Conservation (phyloP, 2,329 filamentous ascomycete genomes). For the Plectosphaerella cucumerina region DNA sequence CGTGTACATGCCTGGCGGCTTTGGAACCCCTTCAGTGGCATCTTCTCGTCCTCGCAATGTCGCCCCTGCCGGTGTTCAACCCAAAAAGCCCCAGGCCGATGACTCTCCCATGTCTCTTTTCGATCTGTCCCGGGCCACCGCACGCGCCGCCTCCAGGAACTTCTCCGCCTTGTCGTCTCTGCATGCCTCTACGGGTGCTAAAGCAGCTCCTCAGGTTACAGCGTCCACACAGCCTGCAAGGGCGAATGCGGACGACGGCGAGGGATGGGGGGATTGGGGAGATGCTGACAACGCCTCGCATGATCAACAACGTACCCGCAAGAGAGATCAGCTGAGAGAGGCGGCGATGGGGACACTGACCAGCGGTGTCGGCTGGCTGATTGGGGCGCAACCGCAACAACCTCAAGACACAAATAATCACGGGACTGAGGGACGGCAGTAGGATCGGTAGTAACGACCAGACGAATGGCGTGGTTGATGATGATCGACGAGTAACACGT, state of each 20-base stretch:
- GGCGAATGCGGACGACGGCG: slow-evolving; percentile 5
- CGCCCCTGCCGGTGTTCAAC: slow-evolving; percentile 32
- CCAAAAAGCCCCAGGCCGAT: slow-evolving; percentile 35
- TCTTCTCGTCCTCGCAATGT: slow-evolving; percentile 25
- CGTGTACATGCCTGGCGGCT: slow-evolving; percentile 52
- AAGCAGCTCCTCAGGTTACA: neutral
- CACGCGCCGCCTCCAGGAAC: slow-evolving; percentile 54
- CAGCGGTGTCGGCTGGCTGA: slow-evolving; percentile 63
- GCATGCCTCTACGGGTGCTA: slow-evolving; percentile 33
- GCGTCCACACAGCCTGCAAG: neutral
- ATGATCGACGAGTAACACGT: too few relatives aligned
- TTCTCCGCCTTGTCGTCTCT: slow-evolving; percentile 51
- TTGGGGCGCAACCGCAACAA: slow-evolving; percentile 45
- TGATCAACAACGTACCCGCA: slow-evolving; percentile 48
- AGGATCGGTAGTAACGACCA: too few relatives aligned
- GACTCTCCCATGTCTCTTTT: slow-evolving; percentile 63
- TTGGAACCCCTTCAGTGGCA: slow-evolving; percentile 28
- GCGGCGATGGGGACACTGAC: slow-evolving; percentile 64
- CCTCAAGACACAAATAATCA: neutral
- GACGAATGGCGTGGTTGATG: too few relatives aligned
- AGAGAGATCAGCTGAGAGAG: slow-evolving; percentile 67
- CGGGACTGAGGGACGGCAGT: too few relatives aligned
- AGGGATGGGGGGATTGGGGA: slow-evolving; percentile 9
- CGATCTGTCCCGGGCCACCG: slow-evolving; percentile 58
- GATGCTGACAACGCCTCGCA: slow-evolving; percentile 19